Conservation (phyloP, 2,329 filamentous ascomycete genomes). For the Trichoderma oligosporum region DNA sequence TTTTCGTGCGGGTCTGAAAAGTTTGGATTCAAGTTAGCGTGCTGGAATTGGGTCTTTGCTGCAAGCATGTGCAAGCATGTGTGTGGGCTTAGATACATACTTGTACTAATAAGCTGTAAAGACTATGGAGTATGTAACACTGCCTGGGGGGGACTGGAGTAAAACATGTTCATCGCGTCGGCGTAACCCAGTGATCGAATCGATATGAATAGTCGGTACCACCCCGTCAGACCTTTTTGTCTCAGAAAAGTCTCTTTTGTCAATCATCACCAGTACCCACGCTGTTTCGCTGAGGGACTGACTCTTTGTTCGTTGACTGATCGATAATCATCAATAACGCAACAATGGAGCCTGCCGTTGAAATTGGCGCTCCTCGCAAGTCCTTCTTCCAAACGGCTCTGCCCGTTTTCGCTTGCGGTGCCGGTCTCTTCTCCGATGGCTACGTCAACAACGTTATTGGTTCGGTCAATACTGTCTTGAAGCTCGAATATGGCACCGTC, state of each 20-base stretch:
- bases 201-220: slow-evolving; percentile 14
- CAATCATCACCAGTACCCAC: slow-evolving; percentile 9
- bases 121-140: not conserved
- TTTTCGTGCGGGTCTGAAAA: slow-evolving; percentile 1
- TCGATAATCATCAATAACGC: no score
- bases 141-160: slow-evolving; percentile 1
- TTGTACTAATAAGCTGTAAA: slow-evolving; percentile 3
- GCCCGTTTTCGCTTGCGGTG: slow-evolving; percentile 83
- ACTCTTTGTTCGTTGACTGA: no score
- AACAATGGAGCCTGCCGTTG: slow-evolving; percentile 17
- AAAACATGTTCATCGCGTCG: not conserved
- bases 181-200: not conserved
- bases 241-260: not conserved
- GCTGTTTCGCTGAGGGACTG: no score
- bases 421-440: slow-evolving; percentile 86
- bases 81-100: slow-evolving; percentile 4
- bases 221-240: slow-evolving; percentile 12
- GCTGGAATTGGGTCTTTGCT: not conserved
- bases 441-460: slow-evolving; percentile 93
- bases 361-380: slow-evolving; percentile 20
- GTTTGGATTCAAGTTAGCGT: slow-evolving; percentile 6
- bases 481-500: slow-evolving; percentile 61
- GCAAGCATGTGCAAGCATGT: not conserved
- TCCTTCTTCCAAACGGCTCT: slow-evolving; percentile 29
- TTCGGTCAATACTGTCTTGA: slow-evolving; percentile 75